A percentile compares a stretch with the other conserved stretches of the same genome.
These are phyloP conservation scores for Oryza meyeriana DNA, from an alignment of 176 grass and related monocot genomes.

Conservation along the genomic window DNA sequence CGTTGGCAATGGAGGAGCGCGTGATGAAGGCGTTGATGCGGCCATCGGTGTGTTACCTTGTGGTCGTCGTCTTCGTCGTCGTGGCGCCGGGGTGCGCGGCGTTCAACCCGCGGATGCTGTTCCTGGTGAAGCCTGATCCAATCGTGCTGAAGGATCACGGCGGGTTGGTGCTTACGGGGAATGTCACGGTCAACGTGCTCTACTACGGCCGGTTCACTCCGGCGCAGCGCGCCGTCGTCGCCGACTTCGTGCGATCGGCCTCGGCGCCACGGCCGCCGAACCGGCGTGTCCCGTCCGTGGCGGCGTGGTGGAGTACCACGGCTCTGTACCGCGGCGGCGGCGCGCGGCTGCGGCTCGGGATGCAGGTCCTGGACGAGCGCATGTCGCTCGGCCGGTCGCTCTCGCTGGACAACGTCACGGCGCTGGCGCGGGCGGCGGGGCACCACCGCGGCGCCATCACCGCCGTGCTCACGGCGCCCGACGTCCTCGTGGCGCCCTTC, in stretches of 20 bases:
- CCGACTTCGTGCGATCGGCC: slow-evolving; percentile 67
- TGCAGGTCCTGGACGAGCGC: slow-evolving; percentile 36
- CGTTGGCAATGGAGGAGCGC: slow-evolving; percentile 3
- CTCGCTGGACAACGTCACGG: slow-evolving; percentile 47
- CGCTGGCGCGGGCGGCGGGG: slow-evolving; percentile 40
- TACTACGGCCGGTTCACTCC: slow-evolving; percentile 76
- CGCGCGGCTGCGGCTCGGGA: slow-evolving; percentile 44
- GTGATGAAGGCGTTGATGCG: not conserved
- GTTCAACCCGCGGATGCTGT: slow-evolving; percentile 49
- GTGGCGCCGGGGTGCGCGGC: slow-evolving; percentile 30
- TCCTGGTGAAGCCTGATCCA: slow-evolving; percentile 61
- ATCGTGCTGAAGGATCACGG: slow-evolving; percentile 67
- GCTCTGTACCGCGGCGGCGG: slow-evolving; percentile 52
- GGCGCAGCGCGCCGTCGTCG: slow-evolving; percentile 53
- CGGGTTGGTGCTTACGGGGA: slow-evolving; percentile 62
- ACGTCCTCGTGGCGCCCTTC: slow-evolving; percentile 61
- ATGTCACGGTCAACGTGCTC: slow-evolving; percentile 64
- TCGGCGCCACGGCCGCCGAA: not conserved
- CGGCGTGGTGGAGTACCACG: slow-evolving; percentile 76
- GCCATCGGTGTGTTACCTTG: not conserved
- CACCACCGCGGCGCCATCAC: slow-evolving; percentile 56
- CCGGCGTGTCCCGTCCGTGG: slow-evolving; percentile 41
- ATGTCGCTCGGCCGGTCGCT: slow-evolving; percentile 59
- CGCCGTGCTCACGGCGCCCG: slow-evolving; percentile 59
- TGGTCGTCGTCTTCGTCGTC: not conserved